phyloP scores from a whole-genome alignment of 1,139 yeast species.

The Yamadazyma triangularis region DNA sequence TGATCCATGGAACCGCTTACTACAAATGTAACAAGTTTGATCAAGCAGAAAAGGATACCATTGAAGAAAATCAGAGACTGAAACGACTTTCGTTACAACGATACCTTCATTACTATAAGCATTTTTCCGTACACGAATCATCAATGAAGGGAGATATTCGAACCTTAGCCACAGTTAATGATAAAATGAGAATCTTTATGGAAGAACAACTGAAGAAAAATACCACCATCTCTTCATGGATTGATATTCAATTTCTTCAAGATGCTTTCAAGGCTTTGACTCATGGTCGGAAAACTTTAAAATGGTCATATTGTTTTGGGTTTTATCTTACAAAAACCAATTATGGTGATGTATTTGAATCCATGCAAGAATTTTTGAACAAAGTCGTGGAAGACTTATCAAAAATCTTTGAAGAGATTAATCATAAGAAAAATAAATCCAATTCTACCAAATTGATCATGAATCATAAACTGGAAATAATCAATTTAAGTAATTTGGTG shows the following conservation, averaged over 20 bases:
- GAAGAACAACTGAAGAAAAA: slow-evolving; percentile 30
- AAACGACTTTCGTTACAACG: slow-evolving; percentile 49
- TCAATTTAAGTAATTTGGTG: slow-evolving; percentile 44
- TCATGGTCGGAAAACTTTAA: slow-evolving; percentile 70
- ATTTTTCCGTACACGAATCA: slow-evolving; percentile 72
- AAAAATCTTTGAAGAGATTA: slow-evolving; percentile 58
- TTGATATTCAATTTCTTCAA: slow-evolving; percentile 78
- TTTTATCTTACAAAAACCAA: slow-evolving; percentile 55
- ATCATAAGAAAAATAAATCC: slow-evolving; percentile 36
- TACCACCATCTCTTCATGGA: slow-evolving; percentile 61
- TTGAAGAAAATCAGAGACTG: slow-evolving; percentile 27
- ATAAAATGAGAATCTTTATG: slow-evolving; percentile 55
- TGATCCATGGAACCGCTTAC: slow-evolving; percentile 57
- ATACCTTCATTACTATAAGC: slow-evolving; percentile 72
- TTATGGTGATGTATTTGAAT: slow-evolving; percentile 62
- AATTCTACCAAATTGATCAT: slow-evolving; percentile 34
- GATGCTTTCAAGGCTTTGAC: slow-evolving; percentile 65
- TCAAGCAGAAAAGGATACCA: slow-evolving; percentile 30
- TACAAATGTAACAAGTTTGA: slow-evolving; percentile 67
- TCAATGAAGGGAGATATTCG: slow-evolving; percentile 72
- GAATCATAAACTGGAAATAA: slow-evolving; percentile 45
- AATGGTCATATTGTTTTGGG: slow-evolving; percentile 90
- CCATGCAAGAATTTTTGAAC: slow-evolving; percentile 67
- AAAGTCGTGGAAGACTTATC: slow-evolving; percentile 78
- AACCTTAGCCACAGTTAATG: slow-evolving; percentile 59